Conservation (phyloP, 2,329 filamentous ascomycete genomes). For the Dactylonectria macrodidyma region DNA sequence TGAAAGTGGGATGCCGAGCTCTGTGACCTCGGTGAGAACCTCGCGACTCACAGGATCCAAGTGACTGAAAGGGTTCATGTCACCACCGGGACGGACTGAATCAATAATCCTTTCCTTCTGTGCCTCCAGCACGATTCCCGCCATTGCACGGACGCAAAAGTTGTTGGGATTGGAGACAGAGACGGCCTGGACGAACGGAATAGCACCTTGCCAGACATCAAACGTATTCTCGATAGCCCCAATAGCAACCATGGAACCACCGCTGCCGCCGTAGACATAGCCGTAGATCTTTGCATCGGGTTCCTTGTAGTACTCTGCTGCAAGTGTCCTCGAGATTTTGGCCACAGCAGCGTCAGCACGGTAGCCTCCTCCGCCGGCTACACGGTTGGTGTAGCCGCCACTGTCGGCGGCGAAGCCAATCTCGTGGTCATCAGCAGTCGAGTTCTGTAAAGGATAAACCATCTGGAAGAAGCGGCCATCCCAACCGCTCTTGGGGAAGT, state of each 20-base stretch:
- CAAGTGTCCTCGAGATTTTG: constrained; percentile 31
- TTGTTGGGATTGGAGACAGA: constrained; percentile 35
- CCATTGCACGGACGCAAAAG: constrained; percentile 23
- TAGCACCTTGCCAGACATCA: constrained; percentile 36
- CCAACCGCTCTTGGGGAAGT: constrained; percentile 25
- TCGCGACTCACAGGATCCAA: background rate
- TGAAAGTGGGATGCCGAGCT: background rate
- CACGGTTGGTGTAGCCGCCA: constrained; percentile 32
- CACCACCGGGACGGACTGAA: constrained; percentile 28
- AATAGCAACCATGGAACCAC: constrained; percentile 33
- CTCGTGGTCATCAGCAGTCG: constrained; percentile 22
- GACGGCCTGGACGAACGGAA: constrained; percentile 32
- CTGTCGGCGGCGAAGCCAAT: constrained; percentile 33
- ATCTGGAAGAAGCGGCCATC: constrained; percentile 31
- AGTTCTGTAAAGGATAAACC: constrained; percentile 26
- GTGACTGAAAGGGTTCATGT: background rate
- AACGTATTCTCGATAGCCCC: constrained; percentile 35
- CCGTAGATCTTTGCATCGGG: constrained; percentile 28
- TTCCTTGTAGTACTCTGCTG: constrained; percentile 24
- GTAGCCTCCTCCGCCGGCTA: constrained; percentile 22
- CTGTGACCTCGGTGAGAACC: background rate
- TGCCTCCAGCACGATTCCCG: constrained; percentile 10
- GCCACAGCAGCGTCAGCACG: constrained; percentile 36
- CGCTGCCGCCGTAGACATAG: constrained; percentile 37
- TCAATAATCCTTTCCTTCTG: constrained; percentile 16